Conservation (phyloP, 441 rosid species). For the Pelargonium fulgidum region DNA sequence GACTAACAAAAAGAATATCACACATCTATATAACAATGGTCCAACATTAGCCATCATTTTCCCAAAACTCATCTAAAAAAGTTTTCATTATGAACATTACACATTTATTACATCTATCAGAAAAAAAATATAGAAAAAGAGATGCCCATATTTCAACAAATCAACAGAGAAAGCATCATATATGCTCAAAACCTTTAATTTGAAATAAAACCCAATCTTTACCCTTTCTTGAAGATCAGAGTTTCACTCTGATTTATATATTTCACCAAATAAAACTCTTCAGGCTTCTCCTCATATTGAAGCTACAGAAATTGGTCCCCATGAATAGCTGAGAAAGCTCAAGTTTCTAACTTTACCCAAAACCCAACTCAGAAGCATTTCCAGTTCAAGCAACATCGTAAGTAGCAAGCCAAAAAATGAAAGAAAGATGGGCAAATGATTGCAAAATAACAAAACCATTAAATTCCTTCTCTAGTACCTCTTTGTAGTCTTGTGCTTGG, state of each 20-base stretch:
- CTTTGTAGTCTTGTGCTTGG: neutral
- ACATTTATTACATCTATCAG: too few relatives aligned
- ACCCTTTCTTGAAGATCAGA: neutral
- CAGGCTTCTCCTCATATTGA: neutral
- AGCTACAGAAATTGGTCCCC: neutral
- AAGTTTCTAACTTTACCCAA: neutral
- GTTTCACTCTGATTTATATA: too few relatives aligned
- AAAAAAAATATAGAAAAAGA: too few relatives aligned
- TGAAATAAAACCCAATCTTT: neutral
- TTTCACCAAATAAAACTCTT: neutral
- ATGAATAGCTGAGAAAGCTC: neutral
- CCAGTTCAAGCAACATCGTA: neutral
- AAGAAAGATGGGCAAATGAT: neutral
- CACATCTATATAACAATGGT: too few relatives aligned
- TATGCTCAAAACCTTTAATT: neutral
- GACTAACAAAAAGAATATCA: too few relatives aligned
- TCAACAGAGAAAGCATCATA: neutral
- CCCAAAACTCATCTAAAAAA: too few relatives aligned
- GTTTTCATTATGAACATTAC: too few relatives aligned
- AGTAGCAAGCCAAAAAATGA: neutral
- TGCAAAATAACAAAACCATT: neutral
- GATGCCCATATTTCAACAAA: too few relatives aligned
- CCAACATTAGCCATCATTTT: too few relatives aligned
- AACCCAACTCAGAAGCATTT: constrained; percentile 4
- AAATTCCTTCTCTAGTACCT: neutral